A percentile compares a stretch with the other conserved stretches of the same genome.
Conservation (phyloP, 768 basidiomycete species). For the Mycena latifolia region DNA sequence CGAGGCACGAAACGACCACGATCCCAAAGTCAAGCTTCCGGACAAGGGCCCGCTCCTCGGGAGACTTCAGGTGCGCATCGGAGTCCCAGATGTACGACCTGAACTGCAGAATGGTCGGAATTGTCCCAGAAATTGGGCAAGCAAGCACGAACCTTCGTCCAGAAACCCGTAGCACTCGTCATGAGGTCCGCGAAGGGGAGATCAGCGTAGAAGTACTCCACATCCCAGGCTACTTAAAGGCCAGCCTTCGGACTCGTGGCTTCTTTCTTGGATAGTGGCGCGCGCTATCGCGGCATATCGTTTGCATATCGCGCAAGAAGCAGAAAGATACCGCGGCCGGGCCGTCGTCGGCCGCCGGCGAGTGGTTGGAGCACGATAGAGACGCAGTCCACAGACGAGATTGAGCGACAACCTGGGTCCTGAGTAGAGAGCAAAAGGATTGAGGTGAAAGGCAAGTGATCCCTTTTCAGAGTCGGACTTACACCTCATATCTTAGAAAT, state of each 20-base stretch:
- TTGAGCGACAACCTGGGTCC: too few species aligned
- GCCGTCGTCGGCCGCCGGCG: too few species aligned
- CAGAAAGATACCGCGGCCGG: background rate
- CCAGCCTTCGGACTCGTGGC: too few species aligned
- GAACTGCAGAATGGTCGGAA: constrained; percentile 24
- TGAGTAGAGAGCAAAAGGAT: too few species aligned
- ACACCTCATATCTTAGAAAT: constrained; percentile 1
- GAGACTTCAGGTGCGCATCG: constrained; percentile 38
- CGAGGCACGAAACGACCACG: constrained; percentile 39
- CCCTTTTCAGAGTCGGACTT: too few species aligned
- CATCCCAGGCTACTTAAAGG: too few species aligned
- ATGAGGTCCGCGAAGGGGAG: constrained; percentile 7
- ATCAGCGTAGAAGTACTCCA: too few species aligned
- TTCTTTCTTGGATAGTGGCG: background rate
- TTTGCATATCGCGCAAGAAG: too few species aligned
- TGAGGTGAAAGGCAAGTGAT: too few species aligned
- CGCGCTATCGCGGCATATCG: too few species aligned
- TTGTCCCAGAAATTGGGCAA: background rate
- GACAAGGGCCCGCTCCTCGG: constrained; percentile 38
- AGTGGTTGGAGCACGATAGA: too few species aligned
- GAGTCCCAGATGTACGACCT: constrained; percentile 43
- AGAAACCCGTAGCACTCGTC: constrained; percentile 18
- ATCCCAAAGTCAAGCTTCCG: constrained; percentile 44
- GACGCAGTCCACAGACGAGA: too few species aligned
- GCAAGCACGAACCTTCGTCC: constrained; percentile 24